These are phyloP conservation scores for Sporothrix pallida DNA, from an alignment of 2,329 filamentous ascomycete genomes.

Conservation along the genomic window DNA sequence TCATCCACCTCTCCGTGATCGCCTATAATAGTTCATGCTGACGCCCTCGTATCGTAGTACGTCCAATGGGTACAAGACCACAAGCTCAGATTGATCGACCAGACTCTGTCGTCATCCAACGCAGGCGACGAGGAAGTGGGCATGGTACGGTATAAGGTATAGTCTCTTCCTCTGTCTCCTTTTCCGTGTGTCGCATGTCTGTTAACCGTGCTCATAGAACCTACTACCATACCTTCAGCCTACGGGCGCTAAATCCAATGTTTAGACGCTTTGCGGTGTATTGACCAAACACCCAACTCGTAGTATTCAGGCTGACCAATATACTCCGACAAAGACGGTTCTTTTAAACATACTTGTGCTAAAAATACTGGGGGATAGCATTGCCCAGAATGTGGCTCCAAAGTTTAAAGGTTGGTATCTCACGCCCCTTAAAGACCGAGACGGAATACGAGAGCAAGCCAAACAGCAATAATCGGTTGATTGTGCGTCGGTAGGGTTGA, in stretches of 20 bases:
- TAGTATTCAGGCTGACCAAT: constrained; percentile 13
- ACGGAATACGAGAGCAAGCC: too few relatives aligned
- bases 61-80: constrained; percentile 6
- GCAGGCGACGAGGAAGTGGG: constrained; percentile 2
- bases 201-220: constrained; percentile 8
- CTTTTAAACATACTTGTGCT: background rate
- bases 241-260: background rate
- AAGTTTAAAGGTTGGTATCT: too few relatives aligned
- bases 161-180: constrained; percentile 10
- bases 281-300: background rate
- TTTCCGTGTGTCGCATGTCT: constrained; percentile 1
- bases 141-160: constrained; percentile 22
- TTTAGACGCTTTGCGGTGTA: constrained; percentile 9
- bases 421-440: too few relatives aligned
- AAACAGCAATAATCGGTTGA: too few relatives aligned
- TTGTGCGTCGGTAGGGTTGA: too few relatives aligned
- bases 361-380: too few relatives aligned
- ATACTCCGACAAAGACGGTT: constrained; percentile 12
- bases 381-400: too few relatives aligned
- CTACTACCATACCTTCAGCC: constrained; percentile 17
- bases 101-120: background rate
- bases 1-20: constrained; percentile 13
- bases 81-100: constrained; percentile 2
- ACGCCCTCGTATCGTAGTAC: constrained; percentile 8
- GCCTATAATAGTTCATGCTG: constrained; percentile 11